Conservation (phyloP, 2,329 filamentous ascomycete species). For the Colletotrichum agaves region DNA sequence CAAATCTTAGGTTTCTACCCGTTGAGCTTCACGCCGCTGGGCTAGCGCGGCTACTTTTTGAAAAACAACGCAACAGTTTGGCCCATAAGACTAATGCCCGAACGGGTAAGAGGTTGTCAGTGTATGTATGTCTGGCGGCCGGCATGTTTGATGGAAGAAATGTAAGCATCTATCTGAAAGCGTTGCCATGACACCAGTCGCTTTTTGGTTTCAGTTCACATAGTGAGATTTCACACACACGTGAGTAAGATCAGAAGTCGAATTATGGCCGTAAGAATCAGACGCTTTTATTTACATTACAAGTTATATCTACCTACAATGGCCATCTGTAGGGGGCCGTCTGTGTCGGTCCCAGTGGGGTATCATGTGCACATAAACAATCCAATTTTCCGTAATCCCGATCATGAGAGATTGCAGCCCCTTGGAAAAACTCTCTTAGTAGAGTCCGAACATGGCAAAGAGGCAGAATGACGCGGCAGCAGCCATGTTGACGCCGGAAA, state of each 20-base stretch:
- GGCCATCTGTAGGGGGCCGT: slow-evolving; percentile 26
- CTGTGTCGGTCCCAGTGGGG: slow-evolving; percentile 39
- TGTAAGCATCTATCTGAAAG: no score
- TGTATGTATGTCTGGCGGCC: no score
- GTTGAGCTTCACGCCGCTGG: no score
- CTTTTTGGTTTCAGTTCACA: no score
- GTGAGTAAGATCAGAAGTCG: not conserved
- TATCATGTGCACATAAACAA: slow-evolving; percentile 42
- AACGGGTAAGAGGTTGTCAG: no score
- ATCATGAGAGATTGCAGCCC: slow-evolving; percentile 10
- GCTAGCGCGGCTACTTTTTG: no score
- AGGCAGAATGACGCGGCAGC: slow-evolving; percentile 21
- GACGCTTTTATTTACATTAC: slow-evolving; percentile 35
- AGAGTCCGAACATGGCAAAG: slow-evolving; percentile 18
- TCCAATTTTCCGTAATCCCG: slow-evolving; percentile 34
- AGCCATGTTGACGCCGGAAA: slow-evolving; percentile 13
- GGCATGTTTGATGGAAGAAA: no score
- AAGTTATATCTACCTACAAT: slow-evolving; percentile 34
- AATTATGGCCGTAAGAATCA: slow-evolving; percentile 20
- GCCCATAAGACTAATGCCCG: no score
- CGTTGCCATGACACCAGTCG: no score
- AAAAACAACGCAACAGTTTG: no score
- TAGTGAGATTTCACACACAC: not conserved
- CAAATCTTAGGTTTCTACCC: no score
- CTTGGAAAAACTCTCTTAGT: slow-evolving; percentile 17